Conservation (phyloP, 2,329 filamentous ascomycete genomes). For the Hypomyces rosellus region DNA sequence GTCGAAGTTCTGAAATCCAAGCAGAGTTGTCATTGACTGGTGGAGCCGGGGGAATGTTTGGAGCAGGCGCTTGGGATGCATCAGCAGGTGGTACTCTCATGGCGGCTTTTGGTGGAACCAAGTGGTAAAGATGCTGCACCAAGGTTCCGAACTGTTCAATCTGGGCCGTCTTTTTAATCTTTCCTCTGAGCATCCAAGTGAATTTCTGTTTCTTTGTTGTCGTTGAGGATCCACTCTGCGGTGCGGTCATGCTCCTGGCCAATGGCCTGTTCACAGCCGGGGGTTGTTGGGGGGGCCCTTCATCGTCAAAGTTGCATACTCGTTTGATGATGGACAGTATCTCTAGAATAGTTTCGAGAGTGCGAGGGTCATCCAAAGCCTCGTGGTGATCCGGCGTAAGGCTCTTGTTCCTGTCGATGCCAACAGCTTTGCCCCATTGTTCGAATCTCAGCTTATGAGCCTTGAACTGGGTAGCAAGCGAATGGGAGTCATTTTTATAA, state of each 20-base stretch:
- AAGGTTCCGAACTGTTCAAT: slow-evolving; percentile 6
- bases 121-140: slow-evolving; percentile 10
- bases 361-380: slow-evolving; percentile 10
- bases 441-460: slow-evolving; percentile 14
- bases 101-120: slow-evolving; percentile 2
- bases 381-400: slow-evolving; percentile 6
- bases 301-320: background rate
- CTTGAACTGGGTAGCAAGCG: slow-evolving; percentile 11
- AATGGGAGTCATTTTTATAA: slow-evolving; percentile 11
- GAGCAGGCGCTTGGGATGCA: background rate
- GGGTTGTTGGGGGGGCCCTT: background rate
- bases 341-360: background rate
- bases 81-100: too few species aligned
- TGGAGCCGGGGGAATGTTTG: background rate
- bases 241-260: background rate
- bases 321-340: slow-evolving; percentile 8
- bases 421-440: slow-evolving; percentile 18
- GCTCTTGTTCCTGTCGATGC: slow-evolving; percentile 7
- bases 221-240: background rate
- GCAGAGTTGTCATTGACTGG: background rate
- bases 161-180: slow-evolving; percentile 6
- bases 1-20: background rate
- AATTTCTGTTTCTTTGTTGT: slow-evolving; percentile 8
- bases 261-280: background rate
- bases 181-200: slow-evolving; percentile 12